phyloP scores from a whole-genome alignment of 169 alveolate genomes.

The Cryptosporidium sp. region DNA sequence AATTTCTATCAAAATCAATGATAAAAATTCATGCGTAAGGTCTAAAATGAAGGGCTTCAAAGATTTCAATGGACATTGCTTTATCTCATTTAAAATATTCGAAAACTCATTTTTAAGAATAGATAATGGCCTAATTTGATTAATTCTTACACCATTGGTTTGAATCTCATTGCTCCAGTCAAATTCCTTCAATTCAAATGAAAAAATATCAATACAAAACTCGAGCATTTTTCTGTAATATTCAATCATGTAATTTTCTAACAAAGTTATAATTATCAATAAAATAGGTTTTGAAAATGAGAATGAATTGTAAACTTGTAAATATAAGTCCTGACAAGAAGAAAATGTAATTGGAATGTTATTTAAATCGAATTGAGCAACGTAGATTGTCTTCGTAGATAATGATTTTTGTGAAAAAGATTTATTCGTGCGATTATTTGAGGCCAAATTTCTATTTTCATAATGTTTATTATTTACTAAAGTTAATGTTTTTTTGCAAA shows the following conservation, averaged over 20 bases:
- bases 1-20: neutral
- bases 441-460: neutral
- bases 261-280: conserved; percentile 9
- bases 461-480: conserved; percentile 3
- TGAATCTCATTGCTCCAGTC: neutral
- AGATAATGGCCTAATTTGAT: conserved; percentile 18
- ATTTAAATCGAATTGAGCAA: conserved; percentile 42
- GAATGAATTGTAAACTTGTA: conserved; percentile 11
- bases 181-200: conserved; percentile 10
- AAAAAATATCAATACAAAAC: conserved; percentile 15
- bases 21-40: conserved; percentile 16
- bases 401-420: neutral
- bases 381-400: conserved; percentile 18
- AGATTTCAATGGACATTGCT: conserved; percentile 37
- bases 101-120: conserved; percentile 23
- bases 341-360: conserved; percentile 40
- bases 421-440: neutral
- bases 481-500: conserved; percentile 29
- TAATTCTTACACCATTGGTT: neutral
- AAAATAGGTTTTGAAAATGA: conserved; percentile 54
- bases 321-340: conserved; percentile 45
- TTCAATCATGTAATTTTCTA: conserved; percentile 63
- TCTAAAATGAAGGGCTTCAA: conserved; percentile 17
- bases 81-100: conserved; percentile 36
- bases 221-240: conserved; percentile 64